Percentiles rank a stretch among this genome's conserved stretches.
These are phyloP conservation scores for Amniculicola lignicola DNA, from an alignment of 495 filamentous ascomycete genomes.

Conservation along the genomic window DNA sequence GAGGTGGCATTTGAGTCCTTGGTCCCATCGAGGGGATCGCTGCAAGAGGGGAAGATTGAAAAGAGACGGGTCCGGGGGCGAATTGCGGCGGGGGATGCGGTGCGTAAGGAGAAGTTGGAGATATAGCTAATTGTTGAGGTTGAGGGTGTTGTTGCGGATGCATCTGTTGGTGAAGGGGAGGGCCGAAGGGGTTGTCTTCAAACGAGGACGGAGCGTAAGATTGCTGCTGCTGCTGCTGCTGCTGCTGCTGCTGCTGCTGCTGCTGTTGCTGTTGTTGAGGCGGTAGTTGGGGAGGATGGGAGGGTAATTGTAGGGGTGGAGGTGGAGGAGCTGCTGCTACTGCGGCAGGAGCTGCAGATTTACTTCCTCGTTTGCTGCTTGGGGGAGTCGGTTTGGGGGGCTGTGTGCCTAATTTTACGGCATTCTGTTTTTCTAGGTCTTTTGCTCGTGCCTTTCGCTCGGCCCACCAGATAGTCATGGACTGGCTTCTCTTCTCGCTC, in stretches of 20 bases:
- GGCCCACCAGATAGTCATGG: conserved; percentile 42
- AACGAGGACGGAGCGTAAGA: background rate
- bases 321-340: background rate
- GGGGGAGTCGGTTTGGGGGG: background rate
- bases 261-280: background rate
- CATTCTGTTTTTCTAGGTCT: conserved; percentile 19
- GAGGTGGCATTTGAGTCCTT: background rate
- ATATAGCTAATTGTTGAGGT: background rate
- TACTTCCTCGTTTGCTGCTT: background rate
- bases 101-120: background rate
- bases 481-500: conserved; percentile 37
- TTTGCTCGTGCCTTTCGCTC: conserved; percentile 36
- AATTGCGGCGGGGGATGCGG: background rate
- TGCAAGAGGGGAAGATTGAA: conserved; percentile 1
- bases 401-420: background rate
- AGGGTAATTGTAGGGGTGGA: background rate
- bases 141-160: background rate
- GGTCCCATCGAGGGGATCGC: conserved; percentile 7
- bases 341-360: background rate
- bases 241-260: too few relatives aligned
- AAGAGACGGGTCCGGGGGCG: background rate
- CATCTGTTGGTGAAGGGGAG: background rate
- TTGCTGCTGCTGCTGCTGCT: background rate
- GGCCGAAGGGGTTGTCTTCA: too few relatives aligned
- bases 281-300: background rate